Evolutionary conservation across 768 basidiomycete genomes (phyloP).

Genomic region (Lactarius deliciosus): DNA sequence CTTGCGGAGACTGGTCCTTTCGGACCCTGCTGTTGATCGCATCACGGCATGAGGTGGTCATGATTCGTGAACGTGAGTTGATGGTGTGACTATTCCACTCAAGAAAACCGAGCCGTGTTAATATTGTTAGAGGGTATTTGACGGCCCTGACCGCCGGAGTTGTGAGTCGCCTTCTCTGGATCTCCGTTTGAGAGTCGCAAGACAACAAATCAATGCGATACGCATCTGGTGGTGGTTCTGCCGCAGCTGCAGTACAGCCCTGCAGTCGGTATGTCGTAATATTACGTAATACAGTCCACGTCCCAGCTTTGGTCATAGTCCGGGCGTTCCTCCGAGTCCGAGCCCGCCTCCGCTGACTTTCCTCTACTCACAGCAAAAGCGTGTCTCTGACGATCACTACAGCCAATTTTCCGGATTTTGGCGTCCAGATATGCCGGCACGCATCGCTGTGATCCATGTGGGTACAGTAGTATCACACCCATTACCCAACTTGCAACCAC

Average conservation of each 20-base stretch:
- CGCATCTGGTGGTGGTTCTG: too few species aligned
- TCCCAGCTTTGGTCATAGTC: too few species aligned
- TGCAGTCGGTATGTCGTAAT: too few species aligned
- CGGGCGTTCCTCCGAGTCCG: too few species aligned
- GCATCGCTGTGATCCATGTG: not conserved
- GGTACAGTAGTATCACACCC: not conserved
- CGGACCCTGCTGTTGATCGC: not conserved
- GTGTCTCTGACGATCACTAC: not conserved
- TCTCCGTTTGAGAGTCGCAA: not conserved
- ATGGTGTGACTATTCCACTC: not conserved
- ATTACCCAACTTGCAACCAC: not conserved
- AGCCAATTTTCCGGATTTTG: not conserved
- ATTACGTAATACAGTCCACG: too few species aligned
- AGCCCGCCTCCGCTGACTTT: not conserved
- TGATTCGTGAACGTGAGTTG: too few species aligned
- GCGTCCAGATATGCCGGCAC: not conserved
- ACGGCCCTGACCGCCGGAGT: not conserved
- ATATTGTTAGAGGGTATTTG: not conserved
- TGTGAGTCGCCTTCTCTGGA: not conserved
- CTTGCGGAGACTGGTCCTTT: not conserved
- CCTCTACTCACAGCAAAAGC: not conserved
- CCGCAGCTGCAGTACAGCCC: too few species aligned
- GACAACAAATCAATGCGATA: not conserved
- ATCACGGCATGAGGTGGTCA: not conserved
- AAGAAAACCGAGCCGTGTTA: not conserved